A percentile compares a stretch with the other conserved stretches of the same genome.
Evolutionary conservation across 306 rosid species (phyloP).

Genomic region (Inga oerstediana): DNA sequence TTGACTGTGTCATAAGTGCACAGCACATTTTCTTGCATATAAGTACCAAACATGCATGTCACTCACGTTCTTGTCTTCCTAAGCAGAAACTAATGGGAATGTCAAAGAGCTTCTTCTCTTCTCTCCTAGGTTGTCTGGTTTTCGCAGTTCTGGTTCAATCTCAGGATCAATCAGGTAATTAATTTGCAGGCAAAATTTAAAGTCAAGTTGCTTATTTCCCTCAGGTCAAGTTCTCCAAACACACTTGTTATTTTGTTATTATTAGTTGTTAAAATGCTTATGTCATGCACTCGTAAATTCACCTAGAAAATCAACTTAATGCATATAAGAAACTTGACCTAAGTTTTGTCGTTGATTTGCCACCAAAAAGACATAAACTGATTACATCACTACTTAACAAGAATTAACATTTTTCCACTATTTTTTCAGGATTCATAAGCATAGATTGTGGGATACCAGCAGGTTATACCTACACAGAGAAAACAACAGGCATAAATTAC

Average conservation of each 20-base stretch:
- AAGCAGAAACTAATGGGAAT: slow-evolving; percentile 11
- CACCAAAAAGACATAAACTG: not conserved
- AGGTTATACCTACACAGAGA: slow-evolving; percentile 30
- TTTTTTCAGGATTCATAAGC: slow-evolving; percentile 51
- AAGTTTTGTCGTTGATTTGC: not conserved
- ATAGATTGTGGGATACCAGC: slow-evolving; percentile 48
- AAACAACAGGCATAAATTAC: slow-evolving; percentile 33
- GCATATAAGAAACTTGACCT: no score
- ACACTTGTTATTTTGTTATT: no score
- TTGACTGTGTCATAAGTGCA: not conserved
- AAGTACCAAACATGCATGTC: not conserved
- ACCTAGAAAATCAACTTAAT: no score
- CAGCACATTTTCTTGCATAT: not conserved
- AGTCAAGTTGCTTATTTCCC: no score
- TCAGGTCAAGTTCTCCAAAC: no score
- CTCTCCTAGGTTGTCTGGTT: slow-evolving; percentile 18
- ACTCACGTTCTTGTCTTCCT: not conserved
- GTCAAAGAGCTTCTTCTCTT: slow-evolving; percentile 12
- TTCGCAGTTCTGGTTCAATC: slow-evolving; percentile 37
- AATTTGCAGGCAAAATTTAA: not conserved
- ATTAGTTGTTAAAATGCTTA: no score
- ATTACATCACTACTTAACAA: not conserved
- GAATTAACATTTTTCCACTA: not conserved
- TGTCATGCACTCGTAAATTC: no score
- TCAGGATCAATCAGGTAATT: slow-evolving; percentile 58